phyloP scores from a whole-genome alignment of 148 eudicot species.

The Arbutus unedo region DNA sequence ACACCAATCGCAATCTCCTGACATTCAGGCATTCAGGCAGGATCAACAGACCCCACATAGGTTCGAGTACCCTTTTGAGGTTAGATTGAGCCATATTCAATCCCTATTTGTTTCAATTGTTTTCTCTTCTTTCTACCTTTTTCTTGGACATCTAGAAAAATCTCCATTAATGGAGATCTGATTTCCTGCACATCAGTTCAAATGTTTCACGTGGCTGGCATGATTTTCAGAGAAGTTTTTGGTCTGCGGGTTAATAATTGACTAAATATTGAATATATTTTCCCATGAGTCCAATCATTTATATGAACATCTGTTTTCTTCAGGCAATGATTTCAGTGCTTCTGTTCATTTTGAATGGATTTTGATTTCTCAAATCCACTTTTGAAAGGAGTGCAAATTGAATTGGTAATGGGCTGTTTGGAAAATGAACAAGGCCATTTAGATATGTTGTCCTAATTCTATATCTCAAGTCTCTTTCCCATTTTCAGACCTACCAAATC shows the following conservation, averaged over 20 bases:
- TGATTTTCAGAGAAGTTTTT: neutral
- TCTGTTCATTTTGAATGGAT: neutral
- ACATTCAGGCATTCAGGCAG: neutral
- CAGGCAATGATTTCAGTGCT: conserved; percentile 12
- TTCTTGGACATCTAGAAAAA: neutral
- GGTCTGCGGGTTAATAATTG: no score
- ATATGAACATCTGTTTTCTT: neutral
- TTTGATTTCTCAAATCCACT: no score
- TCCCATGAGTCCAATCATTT: neutral
- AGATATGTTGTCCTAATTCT: no score
- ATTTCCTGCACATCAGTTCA: conserved; percentile 7
- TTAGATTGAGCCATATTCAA: neutral
- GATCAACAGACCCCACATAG: neutral
- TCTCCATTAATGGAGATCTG: neutral
- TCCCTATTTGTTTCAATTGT: neutral
- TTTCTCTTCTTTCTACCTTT: conserved; percentile 9
- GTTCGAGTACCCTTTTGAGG: neutral
- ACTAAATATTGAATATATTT: no score
- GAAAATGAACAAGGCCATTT: no score
- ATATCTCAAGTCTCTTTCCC: no score
- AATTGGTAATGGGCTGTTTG: no score
- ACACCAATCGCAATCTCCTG: neutral
- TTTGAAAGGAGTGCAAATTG: no score
- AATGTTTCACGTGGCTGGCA: neutral
- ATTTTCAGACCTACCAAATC: no score